These are phyloP conservation scores for Mycena haematopus DNA, from an alignment of 768 basidiomycete genomes.

Conservation along the genomic window DNA sequence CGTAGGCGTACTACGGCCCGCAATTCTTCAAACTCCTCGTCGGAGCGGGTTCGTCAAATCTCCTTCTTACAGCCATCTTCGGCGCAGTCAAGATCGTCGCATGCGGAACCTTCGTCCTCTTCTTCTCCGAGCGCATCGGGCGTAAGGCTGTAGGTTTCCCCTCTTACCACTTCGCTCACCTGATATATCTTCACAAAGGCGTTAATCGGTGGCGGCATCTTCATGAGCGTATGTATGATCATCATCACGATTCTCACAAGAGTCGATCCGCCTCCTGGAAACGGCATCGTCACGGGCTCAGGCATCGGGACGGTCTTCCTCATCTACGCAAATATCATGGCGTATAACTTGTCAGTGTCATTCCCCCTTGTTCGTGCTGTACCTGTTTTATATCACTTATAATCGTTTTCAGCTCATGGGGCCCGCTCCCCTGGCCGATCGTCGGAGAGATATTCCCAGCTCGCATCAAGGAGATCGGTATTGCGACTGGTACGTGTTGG, in stretches of 20 bases:
- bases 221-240: slow-evolving; percentile 16
- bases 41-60: slow-evolving; percentile 6
- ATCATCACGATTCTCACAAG: slow-evolving; percentile 16
- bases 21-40: slow-evolving; percentile 18
- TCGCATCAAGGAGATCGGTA: slow-evolving; percentile 12
- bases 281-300: slow-evolving; percentile 9
- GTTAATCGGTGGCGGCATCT: slow-evolving; percentile 11
- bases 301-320: slow-evolving; percentile 5
- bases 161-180: neutral
- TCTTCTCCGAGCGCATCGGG: slow-evolving; percentile 14
- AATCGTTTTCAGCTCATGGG: slow-evolving; percentile 6
- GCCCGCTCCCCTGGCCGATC: slow-evolving; percentile 17
- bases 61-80: slow-evolving; percentile 21
- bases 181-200: neutral
- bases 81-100: slow-evolving; percentile 17
- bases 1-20: slow-evolving; percentile 14
- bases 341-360: slow-evolving; percentile 12
- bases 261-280: slow-evolving; percentile 1
- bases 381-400: neutral
- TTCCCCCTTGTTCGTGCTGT: neutral
- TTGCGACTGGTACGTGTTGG: slow-evolving; percentile 2
- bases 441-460: slow-evolving; percentile 17
- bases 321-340: slow-evolving; percentile 17
- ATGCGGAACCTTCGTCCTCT: slow-evolving; percentile 9
- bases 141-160: slow-evolving; percentile 7